Base-by-base conservation (phyloP, 139 green algal species). In the Chlorella sp. region DNA sequence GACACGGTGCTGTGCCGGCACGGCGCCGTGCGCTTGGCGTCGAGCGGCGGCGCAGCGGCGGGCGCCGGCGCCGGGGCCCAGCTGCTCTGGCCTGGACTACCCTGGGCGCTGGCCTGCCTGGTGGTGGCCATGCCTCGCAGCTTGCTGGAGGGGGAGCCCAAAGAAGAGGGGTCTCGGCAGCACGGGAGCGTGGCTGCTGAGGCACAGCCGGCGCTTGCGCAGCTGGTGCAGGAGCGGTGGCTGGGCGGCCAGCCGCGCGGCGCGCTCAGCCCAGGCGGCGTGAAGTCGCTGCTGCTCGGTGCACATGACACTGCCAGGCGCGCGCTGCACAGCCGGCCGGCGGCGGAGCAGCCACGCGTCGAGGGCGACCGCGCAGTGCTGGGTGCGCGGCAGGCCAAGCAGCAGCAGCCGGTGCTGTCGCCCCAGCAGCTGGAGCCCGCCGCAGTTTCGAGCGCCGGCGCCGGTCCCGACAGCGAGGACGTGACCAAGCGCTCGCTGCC, bases 401-500 rank as follows among this genome's bases (percentile, higher is more conserved):
- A 84, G 61, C 56, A 70, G 43, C 66, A 67, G 58, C 46, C 42
- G 27, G 33, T 4, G 1, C 35, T 51, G 7, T 8, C 31, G 43
- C 59, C 23, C 23, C 46, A 46, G 60, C 51, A 48, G 29, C 33
- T 33, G 5, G 29, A 58, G 3, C 55, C n/a, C n/a, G n/a, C n/a
- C n/a, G n/a, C n/a, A n/a, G n/a, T n/a, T n/a, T n/a, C n/a, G n/a
- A 55, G 53, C 73, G 76, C 29, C 58, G 17, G 68, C 56, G 43
- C 43, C 55, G 58, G 64, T 2, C n/a, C 27, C 23, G 12, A 1
- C 11, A 55, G 41, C n/a, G 27, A 36, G 2, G 61, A 51, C 5
- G 66, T 91, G 23, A 65, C 88, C 40, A 80, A 89, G 71, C 74
- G 83, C 8, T 71, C 76, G 1, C 59, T 95, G 64, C 55, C 77